Conservation (phyloP, 2,329 filamentous ascomycete genomes). For the Colletotrichum somersetense region DNA sequence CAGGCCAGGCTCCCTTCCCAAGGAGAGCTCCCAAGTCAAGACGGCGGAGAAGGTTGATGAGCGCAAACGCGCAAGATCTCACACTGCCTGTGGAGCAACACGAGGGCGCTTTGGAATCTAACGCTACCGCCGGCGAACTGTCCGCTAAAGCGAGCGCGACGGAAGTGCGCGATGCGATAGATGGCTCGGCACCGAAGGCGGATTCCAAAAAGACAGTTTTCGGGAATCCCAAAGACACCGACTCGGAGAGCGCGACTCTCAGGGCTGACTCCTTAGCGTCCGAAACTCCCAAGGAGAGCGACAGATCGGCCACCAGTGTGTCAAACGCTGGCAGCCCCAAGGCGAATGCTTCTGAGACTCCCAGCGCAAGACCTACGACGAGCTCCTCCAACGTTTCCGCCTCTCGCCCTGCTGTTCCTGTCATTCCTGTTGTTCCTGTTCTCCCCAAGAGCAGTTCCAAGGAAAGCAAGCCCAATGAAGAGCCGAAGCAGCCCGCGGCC, state of each 20-base stretch:
- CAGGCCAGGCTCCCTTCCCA: conserved; percentile 65
- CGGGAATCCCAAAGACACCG: conserved; percentile 25
- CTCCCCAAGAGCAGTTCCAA: conserved; percentile 57
- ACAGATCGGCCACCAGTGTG: conserved; percentile 20
- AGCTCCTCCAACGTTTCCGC: conserved; percentile 37
- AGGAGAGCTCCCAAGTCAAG: conserved; percentile 49
- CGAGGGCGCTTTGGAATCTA: conserved; percentile 45
- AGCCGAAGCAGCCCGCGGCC: conserved; percentile 23
- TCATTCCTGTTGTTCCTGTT: conserved; percentile 61
- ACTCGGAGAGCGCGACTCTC: conserved; percentile 20
- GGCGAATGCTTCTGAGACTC: conserved; percentile 37
- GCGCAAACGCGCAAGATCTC: conserved; percentile 54
- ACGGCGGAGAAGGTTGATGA: conserved; percentile 56
- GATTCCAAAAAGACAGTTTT: conserved; percentile 16
- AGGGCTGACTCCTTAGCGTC: conserved; percentile 22
- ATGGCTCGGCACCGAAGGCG: conserved; percentile 46
- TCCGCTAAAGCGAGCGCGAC: conserved; percentile 42
- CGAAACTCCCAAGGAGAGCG: conserved; percentile 28
- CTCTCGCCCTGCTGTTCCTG: conserved; percentile 54
- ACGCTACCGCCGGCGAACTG: conserved; percentile 43
- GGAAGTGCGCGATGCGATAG: conserved; percentile 21
- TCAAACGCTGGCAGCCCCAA: conserved; percentile 28
- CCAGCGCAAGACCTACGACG: conserved; percentile 37
- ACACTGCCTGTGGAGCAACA: conserved; percentile 58
- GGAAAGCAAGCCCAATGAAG: conserved; percentile 40